Base-by-base conservation (phyloP, 73 alveolate species). In the Paramecium sonneborni region DNA sequence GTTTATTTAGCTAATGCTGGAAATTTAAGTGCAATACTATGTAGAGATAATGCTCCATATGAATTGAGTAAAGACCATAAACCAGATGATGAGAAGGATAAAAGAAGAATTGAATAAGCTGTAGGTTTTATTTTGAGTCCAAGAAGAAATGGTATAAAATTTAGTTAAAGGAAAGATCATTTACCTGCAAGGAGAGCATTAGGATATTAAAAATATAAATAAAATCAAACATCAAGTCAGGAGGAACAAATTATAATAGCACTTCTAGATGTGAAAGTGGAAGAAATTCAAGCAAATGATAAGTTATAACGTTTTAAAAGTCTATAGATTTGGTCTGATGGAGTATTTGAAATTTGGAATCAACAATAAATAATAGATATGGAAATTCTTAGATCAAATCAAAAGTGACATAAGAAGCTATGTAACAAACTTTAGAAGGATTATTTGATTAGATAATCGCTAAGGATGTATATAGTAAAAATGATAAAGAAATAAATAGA, bases 171-270 rank as follows among this genome's bases (percentile, higher is more conserved):
- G 92, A 98, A 94, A 84, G 99, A 99, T 21, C 93, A 96, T 76
- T 88, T 97, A 24, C 88, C 95, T 52, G 44, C 97, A 15, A 74
- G 98, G 3, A 92, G 99, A 68, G 98, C 98, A 11, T 92, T 97
- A 12, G 99, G 99, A 5, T 97, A 97, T 93, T 95, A 97, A 86
- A 99, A 97, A 82, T 97, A 97, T 92, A 97, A 97, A 55, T 82
- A 44, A 10, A 68, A 89, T 28, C 14, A 24, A 9, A 57, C 15
- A 24, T 58, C 82, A 18, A 76, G 91, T 4, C 8, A 14, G 20
- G 74, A 89, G 10, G 91, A 89, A 89, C 38, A 89, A 30, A 43
- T 89, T 34, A 76, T 89, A 28, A 52, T 57, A 41, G 94, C 94
- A 74, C 32, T 26, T 21, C 94, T 93, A 72, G 94, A 89, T 23